Evolutionary conservation across 371 early-diverging fungal genomes (phyloP), one percentile per base, ranked within the genome.

Genomic region (Dipsacomyces acuminosporus): DNA sequence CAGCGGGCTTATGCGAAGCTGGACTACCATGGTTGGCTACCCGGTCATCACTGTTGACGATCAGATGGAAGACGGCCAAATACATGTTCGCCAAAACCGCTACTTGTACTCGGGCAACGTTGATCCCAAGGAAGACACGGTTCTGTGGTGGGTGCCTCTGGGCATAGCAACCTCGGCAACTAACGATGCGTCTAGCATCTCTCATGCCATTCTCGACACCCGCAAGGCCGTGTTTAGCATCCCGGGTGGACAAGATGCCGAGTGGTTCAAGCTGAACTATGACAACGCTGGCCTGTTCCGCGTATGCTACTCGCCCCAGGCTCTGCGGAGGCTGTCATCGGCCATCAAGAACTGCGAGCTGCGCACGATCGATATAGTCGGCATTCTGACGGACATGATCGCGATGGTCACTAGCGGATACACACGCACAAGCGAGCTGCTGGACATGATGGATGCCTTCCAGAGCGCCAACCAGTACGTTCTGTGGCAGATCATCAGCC

Each of bases 11-110:
- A 93, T 96, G 93, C 64, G 77, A 41, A 59, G 78, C 24, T 97
- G 99, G 99, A 94, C 93, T 3, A 72, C 78, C n/a, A 72, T 82
- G 45, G 78, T 83, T 33, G 99, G 97, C 1, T 88, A 84, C 70
- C 94, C 94, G 18, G 75, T 93, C 15, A 42, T 94, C 5, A 78
- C 80, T 2, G 82, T 91, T 41, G 64, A 64, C 3, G 81, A 79
- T 17, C 64, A 71, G 22, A 51, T 56, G 48, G 80, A 58, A 25
- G 74, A 45, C 22, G 58, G 52, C 41, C 48, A 54, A 8, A 50
- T 54, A 4, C 78, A 26, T 40, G 70, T 94, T 26, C 64, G 66
- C 19, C 93, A 94, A 64, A 64, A 71, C 48, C 83, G 93, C 0
- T 92, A 81, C 76, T 75, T 93, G 48, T 76, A 86, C 11, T 78